Percentiles rank a stretch among this genome's conserved stretches.
Conservation (phyloP, 2,329 filamentous ascomycete species). For the Neopestalotiopsis sp. region DNA sequence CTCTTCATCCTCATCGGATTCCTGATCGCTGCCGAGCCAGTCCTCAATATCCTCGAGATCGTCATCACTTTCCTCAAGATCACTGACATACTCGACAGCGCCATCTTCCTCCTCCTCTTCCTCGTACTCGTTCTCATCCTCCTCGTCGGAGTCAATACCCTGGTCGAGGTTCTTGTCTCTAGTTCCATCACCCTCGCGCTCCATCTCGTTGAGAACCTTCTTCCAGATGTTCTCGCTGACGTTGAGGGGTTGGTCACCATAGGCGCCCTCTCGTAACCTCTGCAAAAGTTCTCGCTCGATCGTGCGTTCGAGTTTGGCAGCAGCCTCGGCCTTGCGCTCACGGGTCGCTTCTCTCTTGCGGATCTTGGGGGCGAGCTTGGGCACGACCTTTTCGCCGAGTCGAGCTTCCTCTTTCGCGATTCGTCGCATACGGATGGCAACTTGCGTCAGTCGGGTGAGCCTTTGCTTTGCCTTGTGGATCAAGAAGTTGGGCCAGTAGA, state of each 20-base stretch:
- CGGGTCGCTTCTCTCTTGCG: constrained; percentile 75
- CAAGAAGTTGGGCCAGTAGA: constrained; percentile 95
- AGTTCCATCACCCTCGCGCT: constrained; percentile 82
- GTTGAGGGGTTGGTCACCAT: constrained; percentile 93
- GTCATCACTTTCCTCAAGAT: constrained; percentile 83
- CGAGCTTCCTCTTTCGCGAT: constrained; percentile 83
- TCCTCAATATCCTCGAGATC: constrained; percentile 85
- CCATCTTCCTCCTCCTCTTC: constrained; percentile 64
- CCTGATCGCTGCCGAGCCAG: constrained; percentile 80
- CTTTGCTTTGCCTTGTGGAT: constrained; percentile 97
- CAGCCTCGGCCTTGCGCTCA: constrained; percentile 77
- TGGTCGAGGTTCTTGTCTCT: constrained; percentile 89
- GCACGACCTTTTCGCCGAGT: constrained; percentile 85
- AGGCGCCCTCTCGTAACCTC: constrained; percentile 86
- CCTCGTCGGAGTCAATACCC: constrained; percentile 80
- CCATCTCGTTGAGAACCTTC: constrained; percentile 90
- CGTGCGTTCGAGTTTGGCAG: constrained; percentile 91
- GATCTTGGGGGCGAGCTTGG: constrained; percentile 91
- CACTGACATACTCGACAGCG: constrained; percentile 90
- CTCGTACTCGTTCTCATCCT: constrained; percentile 60
- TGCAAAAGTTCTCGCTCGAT: constrained; percentile 96
- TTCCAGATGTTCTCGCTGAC: constrained; percentile 96
- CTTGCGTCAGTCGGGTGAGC: constrained; percentile 88
- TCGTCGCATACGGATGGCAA: constrained; percentile 77
- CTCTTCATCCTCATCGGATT: constrained; percentile 59